Evolutionary conservation across 257 asterid species (phyloP).

Genomic region (Solanum chiquidenum): DNA sequence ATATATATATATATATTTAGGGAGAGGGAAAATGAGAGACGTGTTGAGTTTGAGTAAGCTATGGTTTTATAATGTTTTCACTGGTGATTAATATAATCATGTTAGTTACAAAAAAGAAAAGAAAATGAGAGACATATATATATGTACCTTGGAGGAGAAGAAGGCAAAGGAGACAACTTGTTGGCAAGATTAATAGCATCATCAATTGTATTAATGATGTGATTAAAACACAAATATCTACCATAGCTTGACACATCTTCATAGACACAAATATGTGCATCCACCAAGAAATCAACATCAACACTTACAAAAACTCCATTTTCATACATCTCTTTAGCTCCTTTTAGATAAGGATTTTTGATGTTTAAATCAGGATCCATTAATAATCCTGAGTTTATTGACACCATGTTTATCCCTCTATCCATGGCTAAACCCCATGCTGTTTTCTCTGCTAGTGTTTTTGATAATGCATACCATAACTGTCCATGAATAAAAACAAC

Average conservation of each 20-base stretch:
- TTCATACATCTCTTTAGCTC: slow-evolving; percentile 76
- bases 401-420: slow-evolving; percentile 70
- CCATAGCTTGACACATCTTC: slow-evolving; percentile 72
- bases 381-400: slow-evolving; percentile 57
- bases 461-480: slow-evolving; percentile 82
- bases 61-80: no score
- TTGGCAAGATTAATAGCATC: slow-evolving; percentile 53
- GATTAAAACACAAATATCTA: slow-evolving; percentile 68
- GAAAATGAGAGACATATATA: not conserved
- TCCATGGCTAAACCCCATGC: slow-evolving; percentile 94
- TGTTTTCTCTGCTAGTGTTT: slow-evolving; percentile 74
- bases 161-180: slow-evolving; percentile 15
- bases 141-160: slow-evolving; percentile 3
- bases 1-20: not conserved
- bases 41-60: no score
- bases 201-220: slow-evolving; percentile 27
- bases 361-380: slow-evolving; percentile 49
- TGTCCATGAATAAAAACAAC: not conserved
- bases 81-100: no score
- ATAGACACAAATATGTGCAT: slow-evolving; percentile 70
- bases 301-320: slow-evolving; percentile 77
- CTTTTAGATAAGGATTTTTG: slow-evolving; percentile 67
- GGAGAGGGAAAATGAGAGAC: not conserved
- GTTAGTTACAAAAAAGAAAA: no score
- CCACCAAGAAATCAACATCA: slow-evolving; percentile 56